phyloP scores from a whole-genome alignment of 306 rosid genomes.

The Trifolium fragiferum region DNA sequence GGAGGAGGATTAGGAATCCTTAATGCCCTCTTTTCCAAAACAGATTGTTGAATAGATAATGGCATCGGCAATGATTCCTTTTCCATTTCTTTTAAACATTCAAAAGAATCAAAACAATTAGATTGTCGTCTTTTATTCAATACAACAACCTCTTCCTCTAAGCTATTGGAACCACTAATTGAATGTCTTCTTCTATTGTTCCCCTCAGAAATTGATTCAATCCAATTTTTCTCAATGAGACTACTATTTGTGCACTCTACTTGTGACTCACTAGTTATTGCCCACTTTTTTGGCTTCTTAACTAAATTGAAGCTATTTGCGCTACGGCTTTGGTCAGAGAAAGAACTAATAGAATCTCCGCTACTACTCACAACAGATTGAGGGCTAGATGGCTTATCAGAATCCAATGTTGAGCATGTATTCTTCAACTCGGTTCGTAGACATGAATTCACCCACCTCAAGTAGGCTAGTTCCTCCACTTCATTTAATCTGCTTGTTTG shows the following conservation, averaged over 20 bases:
- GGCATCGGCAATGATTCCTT: slow-evolving; percentile 61
- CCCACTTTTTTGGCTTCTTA: slow-evolving; percentile 87
- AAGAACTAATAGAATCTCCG: slow-evolving; percentile 56
- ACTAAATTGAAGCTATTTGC: slow-evolving; percentile 64
- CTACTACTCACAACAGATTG: slow-evolving; percentile 48
- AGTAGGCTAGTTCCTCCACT: slow-evolving; percentile 97
- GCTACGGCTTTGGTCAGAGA: slow-evolving; percentile 55
- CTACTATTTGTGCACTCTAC: slow-evolving; percentile 58
- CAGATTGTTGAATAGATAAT: slow-evolving; percentile 55
- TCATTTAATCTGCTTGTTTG: slow-evolving; percentile 92
- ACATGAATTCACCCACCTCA: slow-evolving; percentile 98
- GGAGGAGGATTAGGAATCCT: slow-evolving; percentile 97
- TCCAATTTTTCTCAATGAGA: slow-evolving; percentile 63
- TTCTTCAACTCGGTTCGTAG: slow-evolving; percentile 79
- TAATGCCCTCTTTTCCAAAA: slow-evolving; percentile 79
- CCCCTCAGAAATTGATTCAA: slow-evolving; percentile 59
- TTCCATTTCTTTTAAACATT: slow-evolving; percentile 63
- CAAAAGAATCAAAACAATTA: slow-evolving; percentile 72
- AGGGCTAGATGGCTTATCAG: slow-evolving; percentile 70
- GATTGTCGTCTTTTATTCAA: slow-evolving; percentile 81
- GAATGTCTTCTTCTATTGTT: slow-evolving; percentile 93
- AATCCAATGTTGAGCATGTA: slow-evolving; percentile 60
- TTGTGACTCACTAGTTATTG: slow-evolving; percentile 59
- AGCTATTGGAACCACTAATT: slow-evolving; percentile 78
- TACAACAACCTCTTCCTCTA: slow-evolving; percentile 61